These are phyloP conservation scores for Ceratocystis destructans DNA, from an alignment of 2,329 filamentous ascomycete genomes.

Conservation along the genomic window DNA sequence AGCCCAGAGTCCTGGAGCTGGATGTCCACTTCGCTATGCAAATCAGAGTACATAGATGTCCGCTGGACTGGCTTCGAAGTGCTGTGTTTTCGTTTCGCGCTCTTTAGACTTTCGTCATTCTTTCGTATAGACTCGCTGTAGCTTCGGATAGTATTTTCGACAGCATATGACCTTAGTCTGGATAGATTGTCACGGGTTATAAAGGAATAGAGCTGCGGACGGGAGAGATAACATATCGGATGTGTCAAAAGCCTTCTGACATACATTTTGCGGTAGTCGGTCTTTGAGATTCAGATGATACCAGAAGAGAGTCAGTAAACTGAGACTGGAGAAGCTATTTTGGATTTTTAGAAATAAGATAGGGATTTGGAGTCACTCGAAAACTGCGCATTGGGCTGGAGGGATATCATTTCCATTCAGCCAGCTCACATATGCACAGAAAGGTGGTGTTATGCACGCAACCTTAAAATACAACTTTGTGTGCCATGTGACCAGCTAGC, in stretches of 20 bases:
- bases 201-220: background rate
- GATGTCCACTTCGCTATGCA: background rate
- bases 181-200: background rate
- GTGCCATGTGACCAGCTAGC: background rate
- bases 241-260: background rate
- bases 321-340: too few species aligned
- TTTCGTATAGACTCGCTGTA: background rate
- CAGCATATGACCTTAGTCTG: background rate
- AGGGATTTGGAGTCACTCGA: too few species aligned
- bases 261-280: background rate
- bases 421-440: background rate
- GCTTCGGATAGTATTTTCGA: background rate
- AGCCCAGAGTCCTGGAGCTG: background rate
- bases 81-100: background rate
- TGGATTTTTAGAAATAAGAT: too few species aligned
- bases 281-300: too few species aligned
- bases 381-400: too few species aligned
- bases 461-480: background rate
- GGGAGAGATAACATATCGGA: background rate
- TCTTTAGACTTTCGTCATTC: background rate
- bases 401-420: background rate
- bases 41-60: background rate
- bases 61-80: background rate
- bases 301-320: too few species aligned
- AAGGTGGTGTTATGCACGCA: background rate